Conservation (phyloP, 345 rosid species). For the Citrus cavaleriei region DNA sequence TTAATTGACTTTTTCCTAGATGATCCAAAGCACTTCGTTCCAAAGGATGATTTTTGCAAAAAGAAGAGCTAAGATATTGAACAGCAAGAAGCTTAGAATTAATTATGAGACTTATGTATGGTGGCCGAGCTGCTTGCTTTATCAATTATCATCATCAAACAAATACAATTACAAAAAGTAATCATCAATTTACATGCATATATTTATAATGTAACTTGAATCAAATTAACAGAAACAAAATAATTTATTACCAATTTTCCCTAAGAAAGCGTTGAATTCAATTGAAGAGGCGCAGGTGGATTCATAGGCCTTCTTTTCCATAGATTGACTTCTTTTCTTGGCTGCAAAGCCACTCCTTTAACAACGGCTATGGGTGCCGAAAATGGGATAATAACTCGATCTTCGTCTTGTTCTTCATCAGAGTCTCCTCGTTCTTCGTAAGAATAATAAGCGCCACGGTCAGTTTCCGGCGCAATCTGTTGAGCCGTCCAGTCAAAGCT, state of each 20-base stretch:
- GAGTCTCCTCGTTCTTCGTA: slow-evolving; percentile 46
- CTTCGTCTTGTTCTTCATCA: slow-evolving; percentile 22
- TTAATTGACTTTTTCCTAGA: background rate
- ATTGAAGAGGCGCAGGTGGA: slow-evolving; percentile 68
- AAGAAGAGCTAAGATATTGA: no score
- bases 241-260: background rate
- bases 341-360: slow-evolving; percentile 32
- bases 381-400: slow-evolving; percentile 51
- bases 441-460: slow-evolving; percentile 40
- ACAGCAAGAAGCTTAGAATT: no score
- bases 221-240: background rate
- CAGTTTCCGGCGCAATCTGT: slow-evolving; percentile 41
- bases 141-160: background rate
- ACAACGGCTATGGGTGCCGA: slow-evolving; percentile 64
- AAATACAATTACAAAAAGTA: background rate
- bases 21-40: background rate
- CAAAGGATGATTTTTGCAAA: background rate
- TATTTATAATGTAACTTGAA: background rate
- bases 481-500: slow-evolving; percentile 66
- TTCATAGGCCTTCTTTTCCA: slow-evolving; percentile 90
- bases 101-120: no score
- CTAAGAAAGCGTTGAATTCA: slow-evolving; percentile 27
- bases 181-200: background rate
- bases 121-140: no score
- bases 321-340: slow-evolving; percentile 69